These are phyloP conservation scores for Melastoma candidum DNA, from an alignment of 441 rosid genomes.

Conservation along the genomic window DNA sequence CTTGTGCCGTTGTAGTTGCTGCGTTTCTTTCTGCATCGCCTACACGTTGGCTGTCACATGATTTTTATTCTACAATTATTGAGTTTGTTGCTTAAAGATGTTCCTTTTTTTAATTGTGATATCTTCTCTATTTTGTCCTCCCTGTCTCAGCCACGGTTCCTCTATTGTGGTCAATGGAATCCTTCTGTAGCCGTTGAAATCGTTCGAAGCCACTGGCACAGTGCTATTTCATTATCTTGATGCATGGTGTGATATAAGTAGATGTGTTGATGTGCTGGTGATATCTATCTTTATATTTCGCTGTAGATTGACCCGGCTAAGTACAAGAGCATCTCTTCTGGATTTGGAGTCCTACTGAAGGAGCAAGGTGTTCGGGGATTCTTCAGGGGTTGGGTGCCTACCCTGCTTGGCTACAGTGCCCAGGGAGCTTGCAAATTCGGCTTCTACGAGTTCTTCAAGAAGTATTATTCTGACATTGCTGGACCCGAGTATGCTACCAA, in stretches of 20 bases:
- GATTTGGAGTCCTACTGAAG: slow-evolving; percentile 78
- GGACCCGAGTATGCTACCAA: slow-evolving; percentile 85
- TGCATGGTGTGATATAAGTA: not conserved
- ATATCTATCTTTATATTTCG: slow-evolving; percentile 2
- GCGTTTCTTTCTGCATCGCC: no score
- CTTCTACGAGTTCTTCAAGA: slow-evolving; percentile 95
- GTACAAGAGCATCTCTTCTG: slow-evolving; percentile 94
- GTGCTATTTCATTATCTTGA: not conserved
- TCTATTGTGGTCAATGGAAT: no score
- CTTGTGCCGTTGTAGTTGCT: no score
- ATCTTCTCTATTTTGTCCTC: no score
- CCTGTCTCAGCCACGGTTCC: no score
- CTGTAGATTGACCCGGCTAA: slow-evolving; percentile 89
- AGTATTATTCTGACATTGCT: slow-evolving; percentile 81
- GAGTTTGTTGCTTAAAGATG: no score
- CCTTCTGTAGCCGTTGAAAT: no score
- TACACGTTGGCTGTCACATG: no score
- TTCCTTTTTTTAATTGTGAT: no score
- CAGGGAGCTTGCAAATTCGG: slow-evolving; percentile 99
- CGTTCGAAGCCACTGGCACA: no score
- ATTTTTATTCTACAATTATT: no score
- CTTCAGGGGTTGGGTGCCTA: slow-evolving; percentile 99
- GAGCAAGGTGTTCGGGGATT: slow-evolving; percentile 92
- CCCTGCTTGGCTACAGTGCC: slow-evolving; percentile 94
- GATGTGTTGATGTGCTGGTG: not conserved